Base-by-base conservation (phyloP, 352 stramenopile species). In the Phytopythium helicoides region DNA sequence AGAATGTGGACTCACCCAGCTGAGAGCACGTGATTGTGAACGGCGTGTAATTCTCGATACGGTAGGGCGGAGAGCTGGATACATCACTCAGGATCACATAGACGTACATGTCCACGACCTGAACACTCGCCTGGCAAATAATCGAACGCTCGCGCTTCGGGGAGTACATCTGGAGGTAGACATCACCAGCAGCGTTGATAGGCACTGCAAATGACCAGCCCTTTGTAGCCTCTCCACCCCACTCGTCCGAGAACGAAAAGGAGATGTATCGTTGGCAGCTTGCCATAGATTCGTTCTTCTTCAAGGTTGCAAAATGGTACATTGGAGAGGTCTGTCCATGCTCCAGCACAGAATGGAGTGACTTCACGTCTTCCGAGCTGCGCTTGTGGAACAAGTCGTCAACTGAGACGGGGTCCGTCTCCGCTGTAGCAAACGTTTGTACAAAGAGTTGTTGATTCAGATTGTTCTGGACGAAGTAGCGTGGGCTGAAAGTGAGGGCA, bases 81-180 rank as follows among this genome's bases (percentile, higher is more conserved):
- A 88, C 79, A 56, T 95, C 85, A 21, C 68, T 92, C 44, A 95
- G 56, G 47, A 93, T 84, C 12, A 95, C 82, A 56, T 93, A 95
- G 16, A 95, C 74, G 50, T 95, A 92, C 76, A 90, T 90, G 34
- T 91, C 85, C n/a, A 95, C 77, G 22, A 95, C 76, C 51, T 95
- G 85, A 18, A 95, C 80, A 47, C 82, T 93, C 34, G 79, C 85
- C 48, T 92, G 70, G 41, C 84, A 92, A 45, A 95, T 93, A 36
- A 92, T 70, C 38, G 79, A 68, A 31, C 81, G 81, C 57, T 95
- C 67, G 33, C 81, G 76, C 12, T 69, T 70, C 18, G 81, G 78
- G 15, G 79, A 92, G 53, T 92, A 90, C 33, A 93, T 74, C 36
- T 92, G 85, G 16, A 95, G 56, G 56, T 89, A 92, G 21, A 89